Evolutionary conservation across 345 rosid genomes (phyloP), one percentile per base, ranked within the genome.

Genomic region (Microthlaspi erraticum): DNA sequence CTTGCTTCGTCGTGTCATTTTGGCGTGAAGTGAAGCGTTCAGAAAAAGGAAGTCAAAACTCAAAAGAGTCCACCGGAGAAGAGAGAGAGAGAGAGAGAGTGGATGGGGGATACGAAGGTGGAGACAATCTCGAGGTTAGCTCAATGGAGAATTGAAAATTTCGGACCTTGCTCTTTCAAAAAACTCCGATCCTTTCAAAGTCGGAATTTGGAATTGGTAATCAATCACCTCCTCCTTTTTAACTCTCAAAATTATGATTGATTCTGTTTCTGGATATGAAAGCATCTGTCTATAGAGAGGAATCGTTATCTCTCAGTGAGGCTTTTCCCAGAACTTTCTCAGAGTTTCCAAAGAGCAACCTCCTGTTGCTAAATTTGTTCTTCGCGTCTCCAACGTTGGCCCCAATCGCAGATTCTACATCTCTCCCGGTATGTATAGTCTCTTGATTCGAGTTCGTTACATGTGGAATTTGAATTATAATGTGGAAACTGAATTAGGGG

Each of bases 201-300:
- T 88, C 67, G 98, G 98, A 61, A 88, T 90, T 71, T 93, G 98
- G 98, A 93, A 86, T 83, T 93, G 98, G 97, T 90, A 75, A 72
- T 1, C n/a, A 23, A 1, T 23, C 26, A 23, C 26, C 26, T 23
- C 29, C 36, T 16, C 13, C 2, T 8, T 14, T 5, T 7, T 4
- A 2, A 23, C 26, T 23, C 26, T 23, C 3, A 54, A 16, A 14
- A 7, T 53, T 29, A 6, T n/a, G 49, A 56, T 3, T 33, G 32
- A 8, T 41, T 31, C 5, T 45, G 36, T 10, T 58, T 9, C 45
- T 26, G 39, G 29, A 42, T 54, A 7, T 68, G 70, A 72, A 93
- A 97, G 98, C 84, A 88, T 78, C 74, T 93, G 23, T 90, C 90
- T 26, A 71, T 89, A 29, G 98, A 93, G 84, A 91, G 85, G 85